A percentile compares a stretch with the other conserved stretches of the same genome.
phyloP scores from a whole-genome alignment of 2,329 filamentous ascomycete genomes.

The Aspergillus quadricinctus region DNA sequence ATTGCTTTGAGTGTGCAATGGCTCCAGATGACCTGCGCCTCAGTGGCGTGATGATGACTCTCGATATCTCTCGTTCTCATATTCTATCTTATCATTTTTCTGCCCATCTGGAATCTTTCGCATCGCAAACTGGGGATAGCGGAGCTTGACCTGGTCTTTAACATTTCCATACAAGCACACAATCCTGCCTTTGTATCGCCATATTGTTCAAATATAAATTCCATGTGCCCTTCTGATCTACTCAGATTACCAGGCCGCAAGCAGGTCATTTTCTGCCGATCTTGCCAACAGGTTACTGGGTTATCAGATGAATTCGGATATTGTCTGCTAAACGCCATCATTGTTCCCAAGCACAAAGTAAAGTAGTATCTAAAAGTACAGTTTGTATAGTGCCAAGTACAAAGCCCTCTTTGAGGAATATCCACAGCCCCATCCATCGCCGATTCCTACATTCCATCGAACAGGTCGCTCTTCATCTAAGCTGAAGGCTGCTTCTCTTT shows the following conservation, averaged over 20 bases:
- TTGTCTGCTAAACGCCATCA: slow-evolving; percentile 16
- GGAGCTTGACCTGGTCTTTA: not conserved
- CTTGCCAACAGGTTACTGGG: not conserved
- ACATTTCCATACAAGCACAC: not conserved
- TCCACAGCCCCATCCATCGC: not conserved
- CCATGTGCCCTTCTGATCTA: slow-evolving; percentile 4
- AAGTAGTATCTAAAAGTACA: slow-evolving; percentile 22
- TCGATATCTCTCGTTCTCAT: not conserved
- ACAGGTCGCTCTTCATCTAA: not conserved
- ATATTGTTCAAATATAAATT: slow-evolving; percentile 12
- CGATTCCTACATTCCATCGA: not conserved
- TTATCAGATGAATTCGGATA: not conserved
- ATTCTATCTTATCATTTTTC: not conserved
- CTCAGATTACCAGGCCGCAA: not conserved
- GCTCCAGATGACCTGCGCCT: not conserved
- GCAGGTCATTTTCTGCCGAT: not conserved
- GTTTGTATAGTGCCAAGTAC: slow-evolving; percentile 9
- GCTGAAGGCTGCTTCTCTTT: slow-evolving; percentile 19
- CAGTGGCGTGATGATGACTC: not conserved
- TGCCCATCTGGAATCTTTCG: not conserved
- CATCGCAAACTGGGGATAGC: not conserved
- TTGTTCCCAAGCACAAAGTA: slow-evolving; percentile 9
- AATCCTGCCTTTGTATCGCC: slow-evolving; percentile 10
- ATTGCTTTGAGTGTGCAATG: not conserved
- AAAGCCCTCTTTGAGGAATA: slow-evolving; percentile 10